These are phyloP conservation scores for Drechslerella coelobrocha DNA, from an alignment of 2,329 filamentous ascomycete species.

Conservation along the genomic window DNA sequence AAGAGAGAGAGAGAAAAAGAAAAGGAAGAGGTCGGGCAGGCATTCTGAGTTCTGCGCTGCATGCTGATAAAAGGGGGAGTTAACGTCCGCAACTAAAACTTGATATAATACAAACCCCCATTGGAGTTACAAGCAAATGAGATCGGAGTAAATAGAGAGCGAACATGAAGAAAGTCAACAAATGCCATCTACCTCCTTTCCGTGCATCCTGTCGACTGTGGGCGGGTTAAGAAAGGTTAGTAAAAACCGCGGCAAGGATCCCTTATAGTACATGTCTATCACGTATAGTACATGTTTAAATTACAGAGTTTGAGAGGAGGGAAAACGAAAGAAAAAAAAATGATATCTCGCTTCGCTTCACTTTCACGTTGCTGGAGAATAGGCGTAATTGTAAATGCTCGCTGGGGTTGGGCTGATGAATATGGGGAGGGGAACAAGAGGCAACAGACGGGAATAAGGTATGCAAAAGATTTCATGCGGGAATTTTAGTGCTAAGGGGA, in stretches of 20 bases:
- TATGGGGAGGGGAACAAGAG: conserved; percentile 4
- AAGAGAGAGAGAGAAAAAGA: too few species aligned
- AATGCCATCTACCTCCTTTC: background rate
- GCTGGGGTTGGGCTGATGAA: background rate
- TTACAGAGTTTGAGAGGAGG: background rate
- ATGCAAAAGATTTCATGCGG: conserved; percentile 7
- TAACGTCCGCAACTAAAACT: background rate
- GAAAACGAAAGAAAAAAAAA: background rate
- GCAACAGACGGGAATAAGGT: background rate
- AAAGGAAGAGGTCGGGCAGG: background rate
- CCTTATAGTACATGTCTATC: conserved; percentile 21
- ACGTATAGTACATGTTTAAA: conserved; percentile 13
- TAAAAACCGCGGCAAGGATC: background rate
- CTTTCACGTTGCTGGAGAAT: background rate
- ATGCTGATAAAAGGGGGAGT: background rate
- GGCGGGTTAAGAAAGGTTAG: background rate
- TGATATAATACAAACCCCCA: background rate
- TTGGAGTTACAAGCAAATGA: background rate
- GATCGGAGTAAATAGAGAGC: background rate
- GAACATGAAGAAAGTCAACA: background rate
- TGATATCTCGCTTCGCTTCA: conserved; percentile 1
- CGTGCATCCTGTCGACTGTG: background rate
- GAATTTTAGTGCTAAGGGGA: background rate
- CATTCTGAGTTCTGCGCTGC: background rate
- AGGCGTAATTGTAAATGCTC: background rate